phyloP scores from a whole-genome alignment of 1,139 yeast genomes.

The Yamadazyma buinensis region DNA sequence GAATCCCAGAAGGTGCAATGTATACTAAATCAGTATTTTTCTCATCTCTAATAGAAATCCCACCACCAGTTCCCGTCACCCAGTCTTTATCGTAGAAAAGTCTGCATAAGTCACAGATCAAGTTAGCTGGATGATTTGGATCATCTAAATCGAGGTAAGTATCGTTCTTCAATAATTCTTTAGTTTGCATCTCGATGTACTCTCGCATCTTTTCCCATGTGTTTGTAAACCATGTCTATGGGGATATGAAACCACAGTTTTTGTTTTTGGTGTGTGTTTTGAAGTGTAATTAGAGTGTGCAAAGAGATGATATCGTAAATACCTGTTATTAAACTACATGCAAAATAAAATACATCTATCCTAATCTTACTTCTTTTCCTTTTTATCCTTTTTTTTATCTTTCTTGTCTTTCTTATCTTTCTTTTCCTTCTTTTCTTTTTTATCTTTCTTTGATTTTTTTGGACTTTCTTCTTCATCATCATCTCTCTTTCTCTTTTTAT shows the following conservation, averaged over 20 bases:
- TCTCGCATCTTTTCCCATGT: too few species aligned
- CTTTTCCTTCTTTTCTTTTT: slow-evolving; percentile 21
- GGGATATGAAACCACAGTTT: too few species aligned
- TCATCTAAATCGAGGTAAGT: slow-evolving; percentile 25
- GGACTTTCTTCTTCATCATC: slow-evolving; percentile 2
- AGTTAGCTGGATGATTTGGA: slow-evolving; percentile 76
- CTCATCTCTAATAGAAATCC: slow-evolving; percentile 72
- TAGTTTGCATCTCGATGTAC: slow-evolving; percentile 1
- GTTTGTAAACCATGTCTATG: too few species aligned
- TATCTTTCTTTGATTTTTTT: slow-evolving; percentile 9
- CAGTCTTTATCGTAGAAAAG: slow-evolving; percentile 77
- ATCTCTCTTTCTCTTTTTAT: slow-evolving; percentile 32
- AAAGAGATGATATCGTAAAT: slow-evolving; percentile 1
- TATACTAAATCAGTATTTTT: slow-evolving; percentile 50
- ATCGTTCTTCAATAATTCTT: slow-evolving; percentile 7
- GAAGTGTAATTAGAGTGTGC: not conserved
- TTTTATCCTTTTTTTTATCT: slow-evolving; percentile 3
- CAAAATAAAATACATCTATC: slow-evolving; percentile 7
- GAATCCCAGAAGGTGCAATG: slow-evolving; percentile 94
- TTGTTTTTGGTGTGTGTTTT: too few species aligned
- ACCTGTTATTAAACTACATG: slow-evolving; percentile 7
- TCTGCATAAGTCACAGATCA: slow-evolving; percentile 78
- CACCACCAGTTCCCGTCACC: slow-evolving; percentile 98
- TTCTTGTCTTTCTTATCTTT: slow-evolving; percentile 4
- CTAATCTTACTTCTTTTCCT: slow-evolving; percentile 5